phyloP scores from a whole-genome alignment of 768 basidiomycete genomes.

The Mycena kentingensis region DNA sequence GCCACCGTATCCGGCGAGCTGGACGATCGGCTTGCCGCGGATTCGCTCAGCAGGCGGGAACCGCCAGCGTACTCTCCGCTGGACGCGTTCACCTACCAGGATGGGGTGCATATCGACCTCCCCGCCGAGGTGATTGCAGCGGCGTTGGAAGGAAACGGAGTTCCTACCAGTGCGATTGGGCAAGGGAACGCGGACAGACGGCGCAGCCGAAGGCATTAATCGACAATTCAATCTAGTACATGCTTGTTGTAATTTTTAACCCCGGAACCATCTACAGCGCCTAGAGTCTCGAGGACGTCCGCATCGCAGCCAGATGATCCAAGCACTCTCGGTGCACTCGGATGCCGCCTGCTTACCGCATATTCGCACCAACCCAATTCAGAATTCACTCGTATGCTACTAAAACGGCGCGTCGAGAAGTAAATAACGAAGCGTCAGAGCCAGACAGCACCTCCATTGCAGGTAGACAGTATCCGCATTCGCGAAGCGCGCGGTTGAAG shows the following conservation, averaged over 20 bases:
- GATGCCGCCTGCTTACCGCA: too few species aligned
- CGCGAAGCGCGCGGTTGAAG: constrained; percentile 49
- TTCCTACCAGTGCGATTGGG: constrained; percentile 62
- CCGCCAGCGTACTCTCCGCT: constrained; percentile 90
- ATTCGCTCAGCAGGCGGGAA: constrained; percentile 54
- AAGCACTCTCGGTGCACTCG: too few species aligned
- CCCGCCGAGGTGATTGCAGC: constrained; percentile 92
- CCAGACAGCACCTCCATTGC: constrained; percentile 46
- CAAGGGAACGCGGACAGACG: constrained; percentile 57
- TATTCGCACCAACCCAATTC: too few species aligned
- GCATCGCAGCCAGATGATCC: too few species aligned
- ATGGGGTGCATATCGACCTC: constrained; percentile 90
- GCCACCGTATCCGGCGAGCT: constrained; percentile 23
- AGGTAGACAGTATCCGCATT: constrained; percentile 44
- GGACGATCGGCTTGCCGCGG: constrained; percentile 37
- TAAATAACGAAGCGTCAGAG: constrained; percentile 46
- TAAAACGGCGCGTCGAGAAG: constrained; percentile 59
- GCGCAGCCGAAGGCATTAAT: constrained; percentile 54
- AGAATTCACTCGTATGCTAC: too few species aligned
- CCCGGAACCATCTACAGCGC: too few species aligned
- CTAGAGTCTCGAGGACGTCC: too few species aligned
- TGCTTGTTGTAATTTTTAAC: constrained; percentile 26
- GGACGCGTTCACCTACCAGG: constrained; percentile 79
- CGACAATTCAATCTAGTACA: constrained; percentile 14
- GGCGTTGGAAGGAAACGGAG: constrained; percentile 73